Conservation (phyloP, 2,329 filamentous ascomycete genomes). For the Dothidotthia symphoricarpi region DNA sequence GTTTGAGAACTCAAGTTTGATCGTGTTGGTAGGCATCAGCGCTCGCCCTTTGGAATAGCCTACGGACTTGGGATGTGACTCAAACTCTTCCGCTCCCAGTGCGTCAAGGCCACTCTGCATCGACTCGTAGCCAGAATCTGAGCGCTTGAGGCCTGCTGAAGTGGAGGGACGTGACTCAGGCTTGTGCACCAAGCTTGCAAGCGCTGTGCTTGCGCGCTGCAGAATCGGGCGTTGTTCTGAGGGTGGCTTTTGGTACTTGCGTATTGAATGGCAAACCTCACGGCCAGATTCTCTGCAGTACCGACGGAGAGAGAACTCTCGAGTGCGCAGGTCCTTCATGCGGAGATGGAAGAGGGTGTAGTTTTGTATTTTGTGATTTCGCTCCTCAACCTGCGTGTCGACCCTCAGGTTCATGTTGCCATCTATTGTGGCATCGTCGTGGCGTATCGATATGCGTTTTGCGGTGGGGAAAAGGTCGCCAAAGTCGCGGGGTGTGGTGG, state of each 20-base stretch:
- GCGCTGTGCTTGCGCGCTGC: constrained; percentile 60
- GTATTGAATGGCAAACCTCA: constrained; percentile 82
- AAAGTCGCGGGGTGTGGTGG: constrained; percentile 80
- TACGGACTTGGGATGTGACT: constrained; percentile 33
- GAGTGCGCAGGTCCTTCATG: constrained; percentile 84
- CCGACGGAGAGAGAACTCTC: constrained; percentile 85
- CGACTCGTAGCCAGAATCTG: constrained; percentile 60
- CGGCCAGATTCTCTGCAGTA: constrained; percentile 92
- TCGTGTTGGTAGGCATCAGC: constrained; percentile 65
- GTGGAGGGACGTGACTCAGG: constrained; percentile 51
- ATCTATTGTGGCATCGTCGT: constrained; percentile 86
- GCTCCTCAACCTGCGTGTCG: constrained; percentile 67
- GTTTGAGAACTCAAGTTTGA: constrained; percentile 94
- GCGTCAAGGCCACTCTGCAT: constrained; percentile 27
- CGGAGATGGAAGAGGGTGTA: constrained; percentile 87
- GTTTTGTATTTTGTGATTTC: constrained; percentile 59
- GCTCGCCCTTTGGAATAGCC: constrained; percentile 42
- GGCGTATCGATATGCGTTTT: constrained; percentile 75
- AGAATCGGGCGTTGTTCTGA: constrained; percentile 52
- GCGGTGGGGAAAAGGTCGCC: constrained; percentile 81
- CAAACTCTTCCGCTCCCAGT: constrained; percentile 13
- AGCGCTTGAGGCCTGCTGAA: constrained; percentile 50
- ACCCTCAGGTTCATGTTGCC: constrained; percentile 96
- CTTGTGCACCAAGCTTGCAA: constrained; percentile 57
- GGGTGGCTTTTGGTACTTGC: constrained; percentile 62